Conservation (phyloP, 805 yeast genomes). For the Lachancea quebecensis region DNA sequence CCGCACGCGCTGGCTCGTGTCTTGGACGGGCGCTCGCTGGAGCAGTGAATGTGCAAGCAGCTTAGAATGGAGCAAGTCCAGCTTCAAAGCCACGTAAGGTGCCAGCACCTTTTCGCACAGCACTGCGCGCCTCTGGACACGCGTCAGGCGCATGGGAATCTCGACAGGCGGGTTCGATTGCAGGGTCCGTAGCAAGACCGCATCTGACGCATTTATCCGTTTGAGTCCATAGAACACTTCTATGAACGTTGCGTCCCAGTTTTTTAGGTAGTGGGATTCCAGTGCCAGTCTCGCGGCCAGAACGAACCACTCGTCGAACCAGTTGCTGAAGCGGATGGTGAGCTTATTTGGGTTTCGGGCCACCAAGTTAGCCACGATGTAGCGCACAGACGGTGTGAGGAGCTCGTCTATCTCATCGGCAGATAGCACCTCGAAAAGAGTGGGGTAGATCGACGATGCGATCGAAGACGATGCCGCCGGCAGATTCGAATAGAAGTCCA, state of each 20-base stretch:
- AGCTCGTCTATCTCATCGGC: conserved; percentile 70
- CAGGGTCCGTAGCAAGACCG: conserved; percentile 10
- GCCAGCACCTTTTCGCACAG: conserved; percentile 55
- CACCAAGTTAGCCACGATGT: conserved; percentile 73
- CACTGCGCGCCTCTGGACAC: conserved; percentile 46
- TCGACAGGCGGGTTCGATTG: conserved; percentile 17
- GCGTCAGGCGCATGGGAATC: conserved; percentile 38
- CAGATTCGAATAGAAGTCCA: conserved; percentile 30
- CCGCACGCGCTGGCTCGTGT: neutral
- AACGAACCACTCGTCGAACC: conserved; percentile 64
- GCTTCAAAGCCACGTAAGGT: conserved; percentile 64
- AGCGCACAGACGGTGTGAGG: conserved; percentile 76
- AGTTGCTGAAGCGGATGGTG: conserved; percentile 53
- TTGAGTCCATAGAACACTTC: conserved; percentile 90
- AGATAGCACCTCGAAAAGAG: conserved; percentile 81
- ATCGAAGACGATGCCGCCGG: conserved; percentile 16
- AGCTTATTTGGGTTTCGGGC: conserved; percentile 67
- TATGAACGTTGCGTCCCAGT: conserved; percentile 81
- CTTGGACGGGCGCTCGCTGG: neutral
- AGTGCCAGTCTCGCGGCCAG: conserved; percentile 51
- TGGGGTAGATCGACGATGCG: conserved; percentile 41
- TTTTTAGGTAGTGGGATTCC: conserved; percentile 62
- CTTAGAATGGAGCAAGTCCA: conserved; percentile 56
- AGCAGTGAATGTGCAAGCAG: conserved; percentile 50
- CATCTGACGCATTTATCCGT: conserved; percentile 35